Conservation (phyloP, 331 rosid genomes). For the Malus hybrid region DNA sequence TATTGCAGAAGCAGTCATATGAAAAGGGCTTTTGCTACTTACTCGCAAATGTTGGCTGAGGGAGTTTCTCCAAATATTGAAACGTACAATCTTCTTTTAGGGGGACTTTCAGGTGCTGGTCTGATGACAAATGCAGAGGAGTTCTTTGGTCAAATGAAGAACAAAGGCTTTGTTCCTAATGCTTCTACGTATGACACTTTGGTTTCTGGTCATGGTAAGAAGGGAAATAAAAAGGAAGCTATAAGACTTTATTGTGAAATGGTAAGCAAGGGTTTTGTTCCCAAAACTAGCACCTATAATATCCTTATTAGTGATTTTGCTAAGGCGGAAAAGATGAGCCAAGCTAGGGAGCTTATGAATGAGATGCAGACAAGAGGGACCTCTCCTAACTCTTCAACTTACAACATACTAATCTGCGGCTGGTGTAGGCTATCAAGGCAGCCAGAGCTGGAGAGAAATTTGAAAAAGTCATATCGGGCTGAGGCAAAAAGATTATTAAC, state of each 20-base stretch:
- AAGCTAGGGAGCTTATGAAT: slow-evolving; percentile 84
- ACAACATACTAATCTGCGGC: slow-evolving; percentile 70
- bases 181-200: slow-evolving; percentile 68
- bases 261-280: slow-evolving; percentile 73
- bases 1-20: slow-evolving; percentile 60
- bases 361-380: slow-evolving; percentile 75
- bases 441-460: slow-evolving; percentile 53
- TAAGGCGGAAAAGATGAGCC: slow-evolving; percentile 72
- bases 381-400: slow-evolving; percentile 73
- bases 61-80: slow-evolving; percentile 62
- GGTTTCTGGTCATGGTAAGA: slow-evolving; percentile 69
- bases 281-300: slow-evolving; percentile 66
- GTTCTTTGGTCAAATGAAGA: slow-evolving; percentile 55
- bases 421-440: slow-evolving; percentile 65
- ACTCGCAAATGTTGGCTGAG: slow-evolving; percentile 48
- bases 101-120: slow-evolving; percentile 60
- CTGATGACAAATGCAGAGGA: slow-evolving; percentile 59
- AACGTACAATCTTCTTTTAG: slow-evolving; percentile 63
- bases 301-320: slow-evolving; percentile 78
- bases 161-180: slow-evolving; percentile 56
- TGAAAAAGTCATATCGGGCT: slow-evolving; percentile 38
- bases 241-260: slow-evolving; percentile 74
- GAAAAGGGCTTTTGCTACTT: slow-evolving; percentile 48
- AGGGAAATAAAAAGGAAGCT: slow-evolving; percentile 58
- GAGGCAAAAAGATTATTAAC: slow-evolving; percentile 66